Percentiles rank a stretch among this genome's conserved stretches.
These are phyloP conservation scores for Crucihimalaya himalaica DNA, from an alignment of 345 rosid genomes.

Conservation along the genomic window DNA sequence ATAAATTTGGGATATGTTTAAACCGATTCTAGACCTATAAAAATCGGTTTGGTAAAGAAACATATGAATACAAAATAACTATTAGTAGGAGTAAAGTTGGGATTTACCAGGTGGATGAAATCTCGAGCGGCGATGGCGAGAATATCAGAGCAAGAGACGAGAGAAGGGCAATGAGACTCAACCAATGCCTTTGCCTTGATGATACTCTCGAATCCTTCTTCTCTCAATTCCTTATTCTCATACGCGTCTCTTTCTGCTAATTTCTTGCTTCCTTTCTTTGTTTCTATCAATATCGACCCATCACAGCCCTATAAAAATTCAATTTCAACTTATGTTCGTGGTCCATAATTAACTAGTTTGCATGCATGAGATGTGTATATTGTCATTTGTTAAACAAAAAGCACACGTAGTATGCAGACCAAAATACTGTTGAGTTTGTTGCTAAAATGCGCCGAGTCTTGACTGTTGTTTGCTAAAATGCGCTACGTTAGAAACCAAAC, in stretches of 20 bases:
- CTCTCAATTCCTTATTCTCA: slow-evolving; percentile 64
- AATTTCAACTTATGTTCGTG: not conserved
- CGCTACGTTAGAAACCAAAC: not conserved
- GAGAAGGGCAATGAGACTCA: slow-evolving; percentile 78
- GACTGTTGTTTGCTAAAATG: slow-evolving; percentile 6
- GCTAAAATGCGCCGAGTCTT: slow-evolving; percentile 2
- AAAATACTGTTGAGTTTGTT: not conserved
- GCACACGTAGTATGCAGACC: not conserved
- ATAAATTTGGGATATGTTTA: not conserved
- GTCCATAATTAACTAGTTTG: not conserved
- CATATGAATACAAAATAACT: not conserved
- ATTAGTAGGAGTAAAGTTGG: not conserved
- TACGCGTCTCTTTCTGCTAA: slow-evolving; percentile 77
- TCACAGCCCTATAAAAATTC: slow-evolving; percentile 73
- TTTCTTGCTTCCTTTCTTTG: slow-evolving; percentile 58
- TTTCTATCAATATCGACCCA: slow-evolving; percentile 68
- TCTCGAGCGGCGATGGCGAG: slow-evolving; percentile 88
- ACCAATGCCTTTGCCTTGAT: slow-evolving; percentile 67
- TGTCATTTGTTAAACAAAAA: not conserved
- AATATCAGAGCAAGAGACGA: slow-evolving; percentile 87
- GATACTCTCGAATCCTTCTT: slow-evolving; percentile 65
- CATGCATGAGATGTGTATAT: not conserved
- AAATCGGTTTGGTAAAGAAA: not conserved
- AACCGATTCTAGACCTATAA: not conserved
- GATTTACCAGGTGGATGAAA: slow-evolving; percentile 41